Evolutionary conservation across 768 basidiomycete species (phyloP), one percentile per base, ranked within the genome.

Genomic region (Hericium erinaceus): DNA sequence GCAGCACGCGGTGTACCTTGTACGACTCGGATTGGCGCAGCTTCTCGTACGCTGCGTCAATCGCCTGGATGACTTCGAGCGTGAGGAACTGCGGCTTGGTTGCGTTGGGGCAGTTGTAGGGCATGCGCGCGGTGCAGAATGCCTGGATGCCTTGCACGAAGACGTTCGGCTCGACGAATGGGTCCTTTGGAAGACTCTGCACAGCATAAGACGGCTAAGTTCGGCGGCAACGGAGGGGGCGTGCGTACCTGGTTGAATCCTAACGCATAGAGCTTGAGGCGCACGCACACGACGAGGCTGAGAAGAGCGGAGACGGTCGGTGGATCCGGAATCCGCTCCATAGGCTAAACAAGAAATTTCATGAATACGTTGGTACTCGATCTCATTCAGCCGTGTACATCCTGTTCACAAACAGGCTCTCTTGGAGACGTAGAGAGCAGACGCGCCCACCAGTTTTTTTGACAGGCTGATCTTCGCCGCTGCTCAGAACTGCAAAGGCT

Each of bases 271-370:
- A 92, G 77, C 65, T 84, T 88, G 70, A 89, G 90, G 28, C 90
- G 78, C 50, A 79, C 74, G 40, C 80, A 74, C 18, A 88, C 74
- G 37, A 92, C 79, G 51, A 88, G 75, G 56, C 84, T 87, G 54
- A 92, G 72, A 10, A 92, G 75, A 2, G 82, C 82, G 24, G 87
- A 79, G 12, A 92, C 78, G 58, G 87, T 78, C 40, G 75, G 75
- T 2, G 90, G 90, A 68, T 91, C 89, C 10, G 82, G 83, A 58
- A 87, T 76, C 39, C 85, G 78, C 68, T 90, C 87, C 64, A 81
- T 82, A 20, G 84, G 80, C 84, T 89, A 59, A 2, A 40, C 11
- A n/a, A 33, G 49, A 1, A 22, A 8, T 39, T 49, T 41, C n/a
- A 44, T 18, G 39, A 41, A 12, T 11, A 10, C 26, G 16, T 46